A percentile compares a stretch with the other conserved stretches of the same genome.
These are phyloP conservation scores for Leccinum subatratum DNA, from an alignment of 1,284 basidiomycete species.

Conservation along the genomic window DNA sequence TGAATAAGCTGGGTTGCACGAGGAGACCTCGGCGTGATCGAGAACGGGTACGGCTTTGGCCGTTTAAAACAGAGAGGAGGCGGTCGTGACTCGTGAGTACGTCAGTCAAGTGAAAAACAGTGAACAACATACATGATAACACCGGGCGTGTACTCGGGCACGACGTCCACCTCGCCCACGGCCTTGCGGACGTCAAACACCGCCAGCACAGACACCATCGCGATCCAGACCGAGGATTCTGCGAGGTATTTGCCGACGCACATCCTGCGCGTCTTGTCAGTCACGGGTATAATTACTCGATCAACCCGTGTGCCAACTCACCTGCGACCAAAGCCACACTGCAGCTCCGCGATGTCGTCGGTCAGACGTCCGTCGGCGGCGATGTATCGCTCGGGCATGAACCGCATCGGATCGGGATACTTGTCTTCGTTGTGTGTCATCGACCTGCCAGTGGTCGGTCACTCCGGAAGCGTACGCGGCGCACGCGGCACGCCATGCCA, in stretches of 20 bases:
- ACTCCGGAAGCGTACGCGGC: constrained; percentile 6
- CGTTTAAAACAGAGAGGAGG: background rate
- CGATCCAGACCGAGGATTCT: constrained; percentile 42
- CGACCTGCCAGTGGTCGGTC: constrained; percentile 14
- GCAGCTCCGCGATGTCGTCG: constrained; percentile 35
- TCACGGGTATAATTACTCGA: background rate
- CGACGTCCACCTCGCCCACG: constrained; percentile 30
- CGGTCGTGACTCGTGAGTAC: background rate
- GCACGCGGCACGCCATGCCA: background rate
- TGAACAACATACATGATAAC: constrained; percentile 43
- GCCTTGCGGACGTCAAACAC: constrained; percentile 37
- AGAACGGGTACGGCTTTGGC: constrained; percentile 23
- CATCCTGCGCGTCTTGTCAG: constrained; percentile 26
- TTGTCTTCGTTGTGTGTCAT: constrained; percentile 27
- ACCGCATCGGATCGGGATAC: constrained; percentile 31
- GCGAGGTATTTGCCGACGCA: constrained; percentile 44
- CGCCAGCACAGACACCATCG: constrained; percentile 40
- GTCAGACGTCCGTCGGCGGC: constrained; percentile 20
- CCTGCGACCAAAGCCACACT: constrained; percentile 44
- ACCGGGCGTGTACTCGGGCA: constrained; percentile 47
- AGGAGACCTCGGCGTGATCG: constrained; percentile 30
- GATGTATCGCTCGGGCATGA: constrained; percentile 34
- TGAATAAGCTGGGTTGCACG: constrained; percentile 16
- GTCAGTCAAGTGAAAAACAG: constrained; percentile 1
- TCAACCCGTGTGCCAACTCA: constrained; percentile 1